Evolutionary conservation across 2,329 filamentous ascomycete genomes (phyloP), one percentile per base, ranked within the genome.

Genomic region (Colletotrichum tanaceti): DNA sequence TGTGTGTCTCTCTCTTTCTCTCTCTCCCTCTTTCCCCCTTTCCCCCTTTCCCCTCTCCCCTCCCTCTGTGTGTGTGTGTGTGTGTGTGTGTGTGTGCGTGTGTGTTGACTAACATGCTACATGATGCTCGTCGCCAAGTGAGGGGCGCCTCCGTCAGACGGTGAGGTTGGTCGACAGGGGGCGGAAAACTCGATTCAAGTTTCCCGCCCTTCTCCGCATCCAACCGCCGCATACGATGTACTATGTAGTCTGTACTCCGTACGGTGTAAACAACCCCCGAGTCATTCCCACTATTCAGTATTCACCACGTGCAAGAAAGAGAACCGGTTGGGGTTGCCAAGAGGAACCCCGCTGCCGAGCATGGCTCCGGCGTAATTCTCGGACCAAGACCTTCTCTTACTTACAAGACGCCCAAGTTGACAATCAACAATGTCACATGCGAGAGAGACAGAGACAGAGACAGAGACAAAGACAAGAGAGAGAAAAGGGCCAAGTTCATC

Each of bases 191-290:
- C 43, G 44, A 32, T 39, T n/a, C 11, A 38, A 71, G 60, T 65
- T 62, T 66, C 41, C 66, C 68, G 68, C 64, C 62, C 55, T 61
- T 50, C 54, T 38, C 64, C 65, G 62, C 65, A 57, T 49, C 35
- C n/a, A 24, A 18, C 58, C 46, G 44, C 49, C n/a, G n/a, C n/a
- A 52, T 18, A 58, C 35, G n/a, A n/a, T n/a, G n/a, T n/a, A n/a
- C n/a, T n/a, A n/a, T n/a, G n/a, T n/a, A n/a, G n/a, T n/a, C n/a
- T n/a, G n/a, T n/a, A n/a, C n/a, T n/a, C n/a, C n/a, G n/a, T n/a
- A n/a, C n/a, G n/a, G n/a, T n/a, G n/a, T 9, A 10, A 14, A 14
- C 65, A 46, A 52, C 11, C 16, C 52, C 38, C 55, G 65, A 68
- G 55, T 68, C 65, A 65, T 65, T 32, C 28, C 28, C 28, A 32